Evolutionary conservation across 2,329 filamentous ascomycete species (phyloP).

Genomic region (Diaporthe helianthi): DNA sequence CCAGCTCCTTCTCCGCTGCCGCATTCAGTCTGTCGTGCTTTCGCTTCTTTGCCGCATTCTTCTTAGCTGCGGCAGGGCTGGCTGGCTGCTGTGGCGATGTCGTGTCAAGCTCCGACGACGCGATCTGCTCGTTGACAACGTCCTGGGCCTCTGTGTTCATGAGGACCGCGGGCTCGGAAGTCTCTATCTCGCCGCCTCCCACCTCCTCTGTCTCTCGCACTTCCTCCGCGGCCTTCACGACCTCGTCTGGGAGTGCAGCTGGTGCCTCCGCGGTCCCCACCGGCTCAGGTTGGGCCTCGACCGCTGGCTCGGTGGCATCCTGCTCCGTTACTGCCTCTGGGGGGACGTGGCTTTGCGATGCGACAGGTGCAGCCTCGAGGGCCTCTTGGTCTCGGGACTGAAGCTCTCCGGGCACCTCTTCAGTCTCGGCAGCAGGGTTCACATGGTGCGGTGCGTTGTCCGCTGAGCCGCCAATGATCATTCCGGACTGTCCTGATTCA

Average conservation of each 20-base stretch:
- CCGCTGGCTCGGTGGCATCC: not conserved
- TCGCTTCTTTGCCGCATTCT: not conserved
- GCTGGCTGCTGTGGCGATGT: not conserved
- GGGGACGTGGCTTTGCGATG: conserved; percentile 5
- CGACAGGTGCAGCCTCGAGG: not conserved
- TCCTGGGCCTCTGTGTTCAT: conserved; percentile 27
- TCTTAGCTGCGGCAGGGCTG: not conserved
- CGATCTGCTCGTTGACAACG: conserved; percentile 15
- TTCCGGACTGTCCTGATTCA: not conserved
- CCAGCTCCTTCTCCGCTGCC: not conserved
- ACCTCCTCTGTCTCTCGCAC: conserved; percentile 23
- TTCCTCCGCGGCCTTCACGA: conserved; percentile 24
- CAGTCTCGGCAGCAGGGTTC: not conserved
- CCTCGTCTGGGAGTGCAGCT: conserved; percentile 1
- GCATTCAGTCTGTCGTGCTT: not conserved
- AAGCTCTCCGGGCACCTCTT: not conserved
- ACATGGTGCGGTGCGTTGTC: not conserved
- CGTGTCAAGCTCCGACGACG: not conserved
- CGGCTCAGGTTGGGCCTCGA: not conserved
- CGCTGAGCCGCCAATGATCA: not conserved
- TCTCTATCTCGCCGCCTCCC: conserved; percentile 2
- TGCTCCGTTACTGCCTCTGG: conserved; percentile 6
- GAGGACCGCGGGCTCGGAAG: not conserved
- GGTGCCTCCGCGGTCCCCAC: not conserved
- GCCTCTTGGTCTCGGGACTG: not conserved